phyloP scores from a whole-genome alignment of 306 rosid genomes.

The Quercus engelmannii region DNA sequence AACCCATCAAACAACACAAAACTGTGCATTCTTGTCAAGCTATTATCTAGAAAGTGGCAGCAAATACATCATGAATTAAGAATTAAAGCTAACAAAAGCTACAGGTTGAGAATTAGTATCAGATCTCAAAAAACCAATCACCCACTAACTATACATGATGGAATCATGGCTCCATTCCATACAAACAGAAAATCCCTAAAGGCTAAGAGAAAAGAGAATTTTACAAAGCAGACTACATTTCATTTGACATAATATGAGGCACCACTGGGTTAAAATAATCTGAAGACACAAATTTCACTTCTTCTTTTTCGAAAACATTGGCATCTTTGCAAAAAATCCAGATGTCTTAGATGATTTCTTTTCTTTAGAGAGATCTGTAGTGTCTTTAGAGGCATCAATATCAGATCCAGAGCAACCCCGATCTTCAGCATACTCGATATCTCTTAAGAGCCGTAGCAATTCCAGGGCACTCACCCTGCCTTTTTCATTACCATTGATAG shows the following conservation, averaged over 20 bases:
- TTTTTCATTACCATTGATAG: conserved; percentile 66
- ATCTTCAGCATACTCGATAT: conserved; percentile 27
- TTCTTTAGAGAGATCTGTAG: conserved; percentile 24
- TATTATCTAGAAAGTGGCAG: conserved; percentile 24
- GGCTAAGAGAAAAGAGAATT: background rate
- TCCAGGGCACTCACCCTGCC: conserved; percentile 57
- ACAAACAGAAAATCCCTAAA: background rate
- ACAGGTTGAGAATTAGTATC: conserved; percentile 1
- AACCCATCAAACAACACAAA: background rate
- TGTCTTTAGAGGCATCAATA: conserved; percentile 20
- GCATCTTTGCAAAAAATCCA: conserved; percentile 39
- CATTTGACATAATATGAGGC: background rate
- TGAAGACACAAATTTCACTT: conserved; percentile 28
- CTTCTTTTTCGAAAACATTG: conserved; percentile 42
- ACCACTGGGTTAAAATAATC: background rate
- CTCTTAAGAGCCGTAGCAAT: conserved; percentile 56
- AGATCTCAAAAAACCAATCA: conserved; percentile 5
- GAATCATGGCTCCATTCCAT: background rate
- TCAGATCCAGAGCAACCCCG: conserved; percentile 26
- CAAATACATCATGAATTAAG: conserved; percentile 17
- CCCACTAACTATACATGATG: background rate
- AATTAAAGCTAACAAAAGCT: conserved; percentile 15
- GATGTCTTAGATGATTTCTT: conserved; percentile 41
- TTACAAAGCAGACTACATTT: background rate
- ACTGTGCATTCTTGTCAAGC: background rate